Evolutionary conservation across 2,329 filamentous ascomycete genomes (phyloP), one percentile per base, ranked within the genome.

Genomic region (Colletotrichum acutatum): DNA sequence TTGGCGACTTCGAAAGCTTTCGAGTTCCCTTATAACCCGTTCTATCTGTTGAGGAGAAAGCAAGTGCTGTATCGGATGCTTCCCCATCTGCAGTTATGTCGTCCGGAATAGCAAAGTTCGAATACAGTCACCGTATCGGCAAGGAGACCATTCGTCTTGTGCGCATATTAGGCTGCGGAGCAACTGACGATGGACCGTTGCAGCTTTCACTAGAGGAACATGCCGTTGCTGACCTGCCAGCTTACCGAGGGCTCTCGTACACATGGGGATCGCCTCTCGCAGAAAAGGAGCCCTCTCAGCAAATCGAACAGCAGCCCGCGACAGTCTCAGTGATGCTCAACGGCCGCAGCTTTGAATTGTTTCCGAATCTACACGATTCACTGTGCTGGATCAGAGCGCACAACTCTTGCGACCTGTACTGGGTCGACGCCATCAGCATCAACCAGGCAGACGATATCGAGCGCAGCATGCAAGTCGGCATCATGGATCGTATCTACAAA

Each of bases 401-500:
- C 24, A 56, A 46, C 19, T 53, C 52, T 5, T 52, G 34, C 28
- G 52, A 53, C 28, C 22, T 71, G 6, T 68, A 68, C 57, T 75
- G 74, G 74, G 59, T 76, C 49, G 75, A 76, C 28, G 74, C 74
- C 54, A 74, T 75, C 22, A 74, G 74, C 24, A 75, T 74, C 64
- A 75, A 75, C 30, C 73, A 75, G 56, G 9, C 53, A 12, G 74
- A 75, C 4, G 52, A 70, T 1, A 53, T 19, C 11, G 71, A 76
- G 53, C 53, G 74, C 19, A 57, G 66, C 6, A 52, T 66, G 3
- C 74, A 75, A 49, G 71, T 76, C 3, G 61, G 54, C 24, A 74
- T 76, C 34, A 76, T 76, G 74, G 74, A 76, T 26, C 71, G 67
- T 12, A 63, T 74, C n/a, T 76, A 75, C 52, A 76, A 71, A 46